Base-by-base conservation (phyloP, 2,329 filamentous ascomycete genomes). In the Talaromyces sp. region DNA sequence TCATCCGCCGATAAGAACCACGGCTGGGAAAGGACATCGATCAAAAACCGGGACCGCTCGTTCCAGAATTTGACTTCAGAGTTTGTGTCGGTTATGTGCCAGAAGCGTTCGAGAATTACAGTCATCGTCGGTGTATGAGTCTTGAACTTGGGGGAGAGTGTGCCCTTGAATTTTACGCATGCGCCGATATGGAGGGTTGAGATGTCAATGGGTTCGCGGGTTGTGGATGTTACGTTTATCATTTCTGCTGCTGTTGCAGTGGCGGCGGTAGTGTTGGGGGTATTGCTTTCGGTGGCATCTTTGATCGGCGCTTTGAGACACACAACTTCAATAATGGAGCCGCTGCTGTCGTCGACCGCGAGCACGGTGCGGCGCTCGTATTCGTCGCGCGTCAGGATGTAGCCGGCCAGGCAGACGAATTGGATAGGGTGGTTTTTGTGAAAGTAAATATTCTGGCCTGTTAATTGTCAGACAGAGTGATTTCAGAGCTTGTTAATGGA, bases 391-490 rank as follows among this genome's bases (percentile, higher is more conserved):
- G 85, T 84, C 63, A 93, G 87, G 24, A 94, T 83, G 9, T 92
- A 76, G 35, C 91, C 91, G 8, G 87, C 84, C 37, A 93, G 76
- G 67, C 88, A 87, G 62, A 91, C 85, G 85, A 88, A 93, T 82
- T 87, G 87, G 70, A 94, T 87, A 0, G 91, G 91, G 69, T 93
- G 87, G 75, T 93, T 93, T 59, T 82, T 77, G 78, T 88, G 83
- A 76, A 93, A 92, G 76, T 83, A 86, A 45, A 86, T 76, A 58
- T 82, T 78, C 72, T 86, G 84, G 52, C 82, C 84, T 86, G 10
- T 35, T 3, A 0, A 52, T 19, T 24, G 47, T 48, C 35, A 37
- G 35, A 37, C 27, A 31, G 27, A 7, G 5, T 31, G 27, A 7
- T 8, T 31, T 31, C 35, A 8, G 3, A 37, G 10, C 9, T 3